Evolutionary conservation across 768 basidiomycete species (phyloP).

Genomic region (Naematelia aurantialba): DNA sequence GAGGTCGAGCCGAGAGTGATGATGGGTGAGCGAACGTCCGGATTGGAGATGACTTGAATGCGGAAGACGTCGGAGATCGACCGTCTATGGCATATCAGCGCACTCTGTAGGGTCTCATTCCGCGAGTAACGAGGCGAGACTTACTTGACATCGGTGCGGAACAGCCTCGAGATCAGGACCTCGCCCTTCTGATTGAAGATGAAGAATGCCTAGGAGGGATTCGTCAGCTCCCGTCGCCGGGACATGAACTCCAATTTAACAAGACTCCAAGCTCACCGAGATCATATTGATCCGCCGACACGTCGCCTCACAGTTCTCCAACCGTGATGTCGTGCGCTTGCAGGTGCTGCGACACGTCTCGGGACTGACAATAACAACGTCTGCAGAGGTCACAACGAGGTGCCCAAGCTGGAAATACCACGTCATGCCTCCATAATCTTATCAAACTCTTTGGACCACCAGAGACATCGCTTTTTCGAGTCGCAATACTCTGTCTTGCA

Average conservation of each 20-base stretch:
- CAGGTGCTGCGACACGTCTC: neutral
- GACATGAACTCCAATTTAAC: neutral
- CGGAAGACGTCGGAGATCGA: slow-evolving; percentile 97
- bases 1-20: slow-evolving; percentile 96
- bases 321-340: no score
- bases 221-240: slow-evolving; percentile 11
- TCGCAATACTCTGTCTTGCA: neutral
- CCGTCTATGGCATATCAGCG: slow-evolving; percentile 58
- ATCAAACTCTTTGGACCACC: neutral
- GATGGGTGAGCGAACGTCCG: slow-evolving; percentile 93
- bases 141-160: slow-evolving; percentile 95
- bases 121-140: slow-evolving; percentile 27
- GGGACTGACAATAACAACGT: neutral
- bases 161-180: slow-evolving; percentile 93
- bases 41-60: slow-evolving; percentile 97
- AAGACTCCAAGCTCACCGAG: slow-evolving; percentile 25
- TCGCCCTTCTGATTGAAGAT: slow-evolving; percentile 99
- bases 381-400: neutral
- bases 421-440: slow-evolving; percentile 1
- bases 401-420: slow-evolving; percentile 4
- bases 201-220: slow-evolving; percentile 77
- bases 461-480: neutral
- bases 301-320: no score
- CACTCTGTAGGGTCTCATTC: neutral
- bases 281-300: slow-evolving; percentile 23